Base-by-base conservation (phyloP, 2,329 filamentous ascomycete species). In the Claviceps sp. region DNA sequence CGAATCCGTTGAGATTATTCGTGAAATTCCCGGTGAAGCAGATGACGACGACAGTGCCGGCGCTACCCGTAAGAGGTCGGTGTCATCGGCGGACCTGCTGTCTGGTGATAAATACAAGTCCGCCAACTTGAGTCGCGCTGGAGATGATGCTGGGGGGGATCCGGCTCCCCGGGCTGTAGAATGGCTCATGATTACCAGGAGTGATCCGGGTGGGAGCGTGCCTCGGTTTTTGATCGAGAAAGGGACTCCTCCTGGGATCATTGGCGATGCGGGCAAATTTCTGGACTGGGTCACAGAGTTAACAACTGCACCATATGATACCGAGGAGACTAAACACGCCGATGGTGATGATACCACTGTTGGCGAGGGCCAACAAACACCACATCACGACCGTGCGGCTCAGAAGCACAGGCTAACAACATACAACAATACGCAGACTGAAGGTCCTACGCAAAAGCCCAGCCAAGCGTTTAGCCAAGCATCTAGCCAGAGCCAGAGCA, bases 111-210 rank as follows among this genome's bases (percentile, higher is more conserved):
- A 47, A 6, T 54, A 56, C n/a, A 58, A 57, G 50, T 50, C 56
- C 2, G 57, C 54, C 43, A 46, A 54, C 0, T 56, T 52, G 1
- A 53, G 51, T n/a, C 48, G 26, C 6, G 30, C 49, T 2, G 60
- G 62, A 67, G 10, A 62, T 68, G 4, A 63, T 58, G 1, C 63
- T 70, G n/a, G 71, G 5, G 26, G 8, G 67, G 30, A 40, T 2
- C 10, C 30, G 1, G 11, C 10, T 11, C 48, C 51, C 5, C 49
- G 51, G 37, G 67, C 72, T 26, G 64, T 95, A 1, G 89, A 95
- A 65, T 95, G 89, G 89, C 78, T 93, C 55, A 95, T 95, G 89
- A 81, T 95, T 17, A 95, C 89, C 1, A 77, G 89, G 48, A 91
- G 86, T 64, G 89, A 95, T 60, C 89, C 89, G 3, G 89, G 89